Evolutionary conservation across 768 basidiomycete species (phyloP), one percentile per base, ranked within the genome.

Genomic region (Epithele typhae): DNA sequence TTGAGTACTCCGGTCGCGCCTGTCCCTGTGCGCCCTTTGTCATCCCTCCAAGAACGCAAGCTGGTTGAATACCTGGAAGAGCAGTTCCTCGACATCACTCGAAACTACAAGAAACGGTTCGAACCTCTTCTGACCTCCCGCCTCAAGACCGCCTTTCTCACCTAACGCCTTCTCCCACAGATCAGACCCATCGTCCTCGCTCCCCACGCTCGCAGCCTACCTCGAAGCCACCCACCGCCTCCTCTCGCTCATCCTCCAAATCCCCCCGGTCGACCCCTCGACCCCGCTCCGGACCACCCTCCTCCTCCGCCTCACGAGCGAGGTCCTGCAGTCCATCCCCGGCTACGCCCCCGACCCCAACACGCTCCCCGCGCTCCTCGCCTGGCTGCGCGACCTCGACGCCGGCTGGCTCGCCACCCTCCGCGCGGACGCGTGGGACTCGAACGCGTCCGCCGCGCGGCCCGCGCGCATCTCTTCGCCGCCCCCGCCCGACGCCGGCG

Each of bases 61-160:
- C 70, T 86, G 0, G 66, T 82, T 6, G 76, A 77, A 18, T 84
- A 78, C 57, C 67, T 90, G 5, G 87, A 90, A 40, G 77, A 77
- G 17, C 61, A 71, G 45, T 81, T 88, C 53, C 67, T 87, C 18
- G 73, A 82, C 14, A 66, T 87, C 22, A 84, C 76, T n/a, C 68
- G 83, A 17, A 76, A 78, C 23, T 85, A 72, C 67, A 88, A 83
- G 66, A 90, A 87, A 66, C 79, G 88, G 87, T 87, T 48, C 9
- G 43, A 19, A 34, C 11, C 17, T 14, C 1, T 15, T 27, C 22
- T 15, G 30, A 35, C 6, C 45, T 19, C 1, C 27, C 9, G 25
- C 14, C 19, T 11, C 7, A 11, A 22, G 24, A n/a, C 24, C 3
- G 17, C 43, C 37, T 15, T 25, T 24, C 7, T n/a, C n/a, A n/a